Conservation (phyloP, 192 early-diverging fungal species). For the Spizellomyces punctatus region DNA sequence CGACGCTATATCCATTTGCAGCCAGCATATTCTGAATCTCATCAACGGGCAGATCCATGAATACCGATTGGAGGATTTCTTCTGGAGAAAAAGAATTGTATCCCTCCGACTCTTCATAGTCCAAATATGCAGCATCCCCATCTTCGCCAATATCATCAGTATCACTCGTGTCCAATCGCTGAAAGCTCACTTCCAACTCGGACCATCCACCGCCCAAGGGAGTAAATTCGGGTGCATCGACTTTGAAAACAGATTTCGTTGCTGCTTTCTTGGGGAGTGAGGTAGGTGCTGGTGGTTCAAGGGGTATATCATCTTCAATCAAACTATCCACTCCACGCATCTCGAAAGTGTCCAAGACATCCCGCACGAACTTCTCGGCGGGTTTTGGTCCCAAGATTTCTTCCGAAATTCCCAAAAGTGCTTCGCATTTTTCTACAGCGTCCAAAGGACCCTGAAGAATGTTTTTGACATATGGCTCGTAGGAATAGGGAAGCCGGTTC, state of each 20-base stretch:
- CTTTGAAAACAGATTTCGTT: too few species aligned
- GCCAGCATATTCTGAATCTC: constrained; percentile 25
- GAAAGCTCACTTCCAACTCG: too few species aligned
- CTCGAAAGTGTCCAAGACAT: background rate
- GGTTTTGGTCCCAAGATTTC: background rate
- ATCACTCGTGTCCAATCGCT: background rate
- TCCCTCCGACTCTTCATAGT: constrained; percentile 26
- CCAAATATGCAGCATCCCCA: constrained; percentile 1
- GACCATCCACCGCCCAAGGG: too few species aligned
- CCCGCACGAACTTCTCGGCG: constrained; percentile 14
- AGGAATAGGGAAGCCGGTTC: too few species aligned
- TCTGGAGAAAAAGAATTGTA: constrained; percentile 38
- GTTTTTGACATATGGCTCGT: background rate
- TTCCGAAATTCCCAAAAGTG: background rate
- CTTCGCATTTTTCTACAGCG: constrained; percentile 11
- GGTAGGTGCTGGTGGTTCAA: too few species aligned
- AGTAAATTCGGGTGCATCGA: too few species aligned
- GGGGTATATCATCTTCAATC: too few species aligned
- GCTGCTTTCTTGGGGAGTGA: too few species aligned
- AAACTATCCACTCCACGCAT: too few species aligned
- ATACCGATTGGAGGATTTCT: constrained; percentile 35
- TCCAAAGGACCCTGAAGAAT: constrained; percentile 2
- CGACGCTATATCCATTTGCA: constrained; percentile 31
- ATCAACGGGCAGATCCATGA: constrained; percentile 32
- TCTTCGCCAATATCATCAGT: background rate